A percentile compares a stretch with the other conserved stretches of the same genome.
phyloP scores from a whole-genome alignment of 768 basidiomycete genomes.

The Amyloporia xantha region DNA sequence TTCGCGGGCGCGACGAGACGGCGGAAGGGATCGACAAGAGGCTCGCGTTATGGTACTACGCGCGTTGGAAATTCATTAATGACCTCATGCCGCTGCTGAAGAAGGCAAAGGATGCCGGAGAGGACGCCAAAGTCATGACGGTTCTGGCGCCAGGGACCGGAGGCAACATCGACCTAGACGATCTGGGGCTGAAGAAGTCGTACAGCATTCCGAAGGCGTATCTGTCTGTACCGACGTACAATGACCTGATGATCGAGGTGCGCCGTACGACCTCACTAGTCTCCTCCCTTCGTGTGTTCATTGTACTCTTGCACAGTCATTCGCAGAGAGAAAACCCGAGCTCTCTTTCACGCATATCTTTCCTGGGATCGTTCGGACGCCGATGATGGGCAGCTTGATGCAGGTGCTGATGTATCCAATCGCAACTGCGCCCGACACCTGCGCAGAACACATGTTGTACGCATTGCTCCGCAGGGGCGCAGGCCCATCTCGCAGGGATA shows the following conservation, averaged over 20 bases:
- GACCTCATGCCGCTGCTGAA: conserved; percentile 39
- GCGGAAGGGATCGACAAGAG: conserved; percentile 39
- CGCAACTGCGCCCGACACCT: conserved; percentile 6
- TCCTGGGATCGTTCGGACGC: conserved; percentile 35
- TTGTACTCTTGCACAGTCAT: conserved; percentile 21
- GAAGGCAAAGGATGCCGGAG: conserved; percentile 37
- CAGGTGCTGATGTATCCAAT: conserved; percentile 8
- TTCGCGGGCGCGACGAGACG: conserved; percentile 35
- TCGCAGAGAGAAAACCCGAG: conserved; percentile 32
- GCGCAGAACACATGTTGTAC: conserved; percentile 14
- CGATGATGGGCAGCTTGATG: conserved; percentile 10
- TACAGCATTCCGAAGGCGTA: conserved; percentile 32
- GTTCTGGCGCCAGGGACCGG: conserved; percentile 34
- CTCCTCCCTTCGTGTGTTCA: not conserved
- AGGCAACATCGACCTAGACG: conserved; percentile 35
- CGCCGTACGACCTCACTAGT: not conserved
- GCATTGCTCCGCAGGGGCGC: conserved; percentile 7
- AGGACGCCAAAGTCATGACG: conserved; percentile 45
- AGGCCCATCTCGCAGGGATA: conserved; percentile 7
- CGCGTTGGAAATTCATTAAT: conserved; percentile 42
- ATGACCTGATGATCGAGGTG: conserved; percentile 50
- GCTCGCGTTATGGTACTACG: conserved; percentile 44
- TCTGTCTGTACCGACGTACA: conserved; percentile 36
- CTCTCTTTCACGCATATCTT: conserved; percentile 38
- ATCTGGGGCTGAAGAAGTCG: conserved; percentile 44